phyloP scores from a whole-genome alignment of 1,284 basidiomycete species.

The Tilletia horrida region DNA sequence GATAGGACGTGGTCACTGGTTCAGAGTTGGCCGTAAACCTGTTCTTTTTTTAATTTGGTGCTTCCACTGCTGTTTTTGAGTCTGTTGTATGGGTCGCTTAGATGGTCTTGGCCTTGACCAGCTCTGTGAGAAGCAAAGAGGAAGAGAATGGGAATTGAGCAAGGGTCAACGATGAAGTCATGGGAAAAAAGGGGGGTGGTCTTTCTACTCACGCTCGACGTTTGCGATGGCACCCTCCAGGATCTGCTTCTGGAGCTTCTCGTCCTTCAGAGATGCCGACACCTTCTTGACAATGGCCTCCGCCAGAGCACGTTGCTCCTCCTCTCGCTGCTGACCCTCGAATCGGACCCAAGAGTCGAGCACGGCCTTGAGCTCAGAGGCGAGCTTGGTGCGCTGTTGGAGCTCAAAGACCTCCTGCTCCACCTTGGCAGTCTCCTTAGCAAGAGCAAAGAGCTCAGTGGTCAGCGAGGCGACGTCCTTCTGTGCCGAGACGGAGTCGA shows the following conservation, averaged over 20 bases:
- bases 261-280: constrained; percentile 74
- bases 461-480: constrained; percentile 90
- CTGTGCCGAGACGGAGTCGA: constrained; percentile 83
- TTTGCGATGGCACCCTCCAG: constrained; percentile 78
- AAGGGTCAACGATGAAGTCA: too few species aligned
- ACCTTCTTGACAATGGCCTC: constrained; percentile 83
- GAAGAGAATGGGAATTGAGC: neutral
- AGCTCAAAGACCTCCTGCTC: constrained; percentile 88
- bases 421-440: constrained; percentile 91
- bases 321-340: constrained; percentile 94
- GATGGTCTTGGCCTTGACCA: constrained; percentile 55
- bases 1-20: too few species aligned
- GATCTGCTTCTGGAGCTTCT: constrained; percentile 90
- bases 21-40: too few species aligned
- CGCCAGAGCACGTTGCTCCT: constrained; percentile 86
- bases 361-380: constrained; percentile 86
- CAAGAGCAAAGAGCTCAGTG: constrained; percentile 82
- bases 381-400: constrained; percentile 80
- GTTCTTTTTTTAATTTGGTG: too few species aligned
- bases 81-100: constrained; percentile 25
- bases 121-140: constrained; percentile 22
- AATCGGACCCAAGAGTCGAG: constrained; percentile 97
- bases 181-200: too few species aligned
- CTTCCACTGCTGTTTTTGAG: too few species aligned
- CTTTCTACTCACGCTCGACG: constrained; percentile 77